A percentile compares a stretch with the other conserved stretches of the same genome.
These are phyloP conservation scores for Annulohypoxylon moriforme DNA, from an alignment of 495 filamentous ascomycete species.

Conservation along the genomic window DNA sequence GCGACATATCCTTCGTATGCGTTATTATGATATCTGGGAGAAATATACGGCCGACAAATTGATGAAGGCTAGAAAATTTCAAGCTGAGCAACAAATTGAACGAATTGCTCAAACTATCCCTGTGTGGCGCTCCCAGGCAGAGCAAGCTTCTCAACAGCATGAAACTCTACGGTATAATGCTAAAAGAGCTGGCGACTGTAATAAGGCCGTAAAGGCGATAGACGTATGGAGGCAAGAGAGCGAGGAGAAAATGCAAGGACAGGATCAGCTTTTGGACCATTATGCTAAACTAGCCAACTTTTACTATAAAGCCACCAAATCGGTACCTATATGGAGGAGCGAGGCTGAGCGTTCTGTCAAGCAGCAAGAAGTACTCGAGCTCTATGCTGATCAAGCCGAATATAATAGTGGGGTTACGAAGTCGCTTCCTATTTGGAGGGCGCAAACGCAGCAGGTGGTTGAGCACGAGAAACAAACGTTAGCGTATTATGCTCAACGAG, in stretches of 20 bases:
- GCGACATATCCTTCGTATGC: slow-evolving; percentile 73
- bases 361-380: slow-evolving; percentile 30
- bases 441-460: slow-evolving; percentile 28
- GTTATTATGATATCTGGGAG: slow-evolving; percentile 82
- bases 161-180: slow-evolving; percentile 32
- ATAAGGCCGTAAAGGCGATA: slow-evolving; percentile 29
- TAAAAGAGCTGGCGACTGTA: slow-evolving; percentile 30
- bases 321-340: slow-evolving; percentile 45
- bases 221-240: slow-evolving; percentile 40
- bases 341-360: slow-evolving; percentile 36
- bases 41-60: slow-evolving; percentile 77
- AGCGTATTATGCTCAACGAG: slow-evolving; percentile 37
- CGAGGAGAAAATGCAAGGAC: slow-evolving; percentile 15
- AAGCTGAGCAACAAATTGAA: slow-evolving; percentile 56
- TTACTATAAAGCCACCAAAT: slow-evolving; percentile 42
- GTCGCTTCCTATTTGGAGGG: slow-evolving; percentile 47
- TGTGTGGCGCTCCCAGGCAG: slow-evolving; percentile 40
- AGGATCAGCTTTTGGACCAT: slow-evolving; percentile 29
- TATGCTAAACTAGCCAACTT: slow-evolving; percentile 46
- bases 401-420: slow-evolving; percentile 43
- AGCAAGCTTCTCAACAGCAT: slow-evolving; percentile 27
- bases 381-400: slow-evolving; percentile 41
- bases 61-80: slow-evolving; percentile 72
- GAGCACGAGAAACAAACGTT: slow-evolving; percentile 33
- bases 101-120: slow-evolving; percentile 26